A percentile compares a stretch with the other conserved stretches of the same genome.
Conservation (phyloP, 495 filamentous ascomycete genomes). For the Geopyxis carbonaria region DNA sequence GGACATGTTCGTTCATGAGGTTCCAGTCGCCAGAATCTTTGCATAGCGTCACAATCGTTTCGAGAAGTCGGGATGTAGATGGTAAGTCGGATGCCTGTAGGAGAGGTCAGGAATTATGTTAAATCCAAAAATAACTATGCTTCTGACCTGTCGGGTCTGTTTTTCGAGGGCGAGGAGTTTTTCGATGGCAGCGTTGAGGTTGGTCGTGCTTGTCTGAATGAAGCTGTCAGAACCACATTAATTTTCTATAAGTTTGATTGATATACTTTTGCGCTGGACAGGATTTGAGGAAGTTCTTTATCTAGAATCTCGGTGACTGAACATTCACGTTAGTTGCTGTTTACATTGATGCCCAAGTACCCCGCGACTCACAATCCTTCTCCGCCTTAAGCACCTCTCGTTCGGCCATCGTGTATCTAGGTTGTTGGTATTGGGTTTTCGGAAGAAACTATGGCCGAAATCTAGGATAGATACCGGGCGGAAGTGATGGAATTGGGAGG, state of each 20-base stretch:
- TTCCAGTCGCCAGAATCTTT: slow-evolving; percentile 85
- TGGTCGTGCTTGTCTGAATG: slow-evolving; percentile 35
- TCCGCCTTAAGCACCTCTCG: slow-evolving; percentile 34
- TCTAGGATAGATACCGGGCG: not conserved
- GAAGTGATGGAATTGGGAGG: slow-evolving; percentile 1
- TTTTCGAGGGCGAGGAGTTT: slow-evolving; percentile 85
- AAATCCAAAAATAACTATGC: slow-evolving; percentile 1
- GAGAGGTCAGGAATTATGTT: slow-evolving; percentile 1
- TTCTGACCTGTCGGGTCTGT: slow-evolving; percentile 74
- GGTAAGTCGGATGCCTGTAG: slow-evolving; percentile 78
- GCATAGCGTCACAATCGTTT: slow-evolving; percentile 81
- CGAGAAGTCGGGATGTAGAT: slow-evolving; percentile 73
- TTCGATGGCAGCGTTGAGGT: slow-evolving; percentile 73
- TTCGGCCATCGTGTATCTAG: slow-evolving; percentile 9
- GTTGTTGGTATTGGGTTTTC: not conserved
- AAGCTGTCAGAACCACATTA: slow-evolving; percentile 10
- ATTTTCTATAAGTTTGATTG: not conserved
- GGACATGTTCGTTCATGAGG: slow-evolving; percentile 86
- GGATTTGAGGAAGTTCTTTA: slow-evolving; percentile 71
- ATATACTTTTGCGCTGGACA: slow-evolving; percentile 68
- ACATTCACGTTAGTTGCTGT: no score
- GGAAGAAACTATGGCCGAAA: not conserved
- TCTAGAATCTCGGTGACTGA: slow-evolving; percentile 74
- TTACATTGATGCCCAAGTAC: not conserved
- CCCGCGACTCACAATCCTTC: slow-evolving; percentile 36